Evolutionary conservation across 495 filamentous ascomycete genomes (phyloP), one percentile per base, ranked within the genome.

Genomic region (Extremus antarcticus): DNA sequence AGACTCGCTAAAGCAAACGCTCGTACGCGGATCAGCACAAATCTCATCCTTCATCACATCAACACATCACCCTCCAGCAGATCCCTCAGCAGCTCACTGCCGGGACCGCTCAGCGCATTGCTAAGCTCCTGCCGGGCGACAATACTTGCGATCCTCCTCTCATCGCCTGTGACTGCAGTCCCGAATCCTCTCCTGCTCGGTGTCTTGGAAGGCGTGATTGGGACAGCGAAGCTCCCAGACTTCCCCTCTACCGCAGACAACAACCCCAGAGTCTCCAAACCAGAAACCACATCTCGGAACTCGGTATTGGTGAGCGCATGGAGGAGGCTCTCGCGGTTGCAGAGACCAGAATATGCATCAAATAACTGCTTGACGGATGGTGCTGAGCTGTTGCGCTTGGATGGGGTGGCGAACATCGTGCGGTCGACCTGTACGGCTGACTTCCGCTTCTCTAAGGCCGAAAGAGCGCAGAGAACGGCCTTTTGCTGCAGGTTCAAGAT

Each of bases 401-500:
- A 84, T 0, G 81, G 78, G 0, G 83, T 84, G 19, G 74, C 58
- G 24, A 73, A 65, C 24, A 76, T 56, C 47, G 43, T 65, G 7
- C 61, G 61, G 25, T 60, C 48, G 25, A 59, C 43, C 21, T 60
- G 49, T 17, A 25, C 48, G 16, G 51, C 47, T 3, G 58, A 61
- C 39, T 76, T 84, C 13, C 74, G 71, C 63, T 77, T 86, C 68
- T 96, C 90, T 1, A 91, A 77, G 1, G 88, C 87, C 46, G 89
- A 73, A 24, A 97, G 74, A 0, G 90, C 78, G 69, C 94, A 97
- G 22, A 99, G 78, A 8, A 88, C 89, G 2, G 90, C 92, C 68
- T 95, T 99, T 73, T 97, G 94, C 62, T 99, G 92, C 0, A 97
- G 76, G 63, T 96, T 97, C 43, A 99, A 76, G 1, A 80, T 80